phyloP scores from a whole-genome alignment of 169 alveolate genomes.

The Plasmodium billcollinsi region DNA sequence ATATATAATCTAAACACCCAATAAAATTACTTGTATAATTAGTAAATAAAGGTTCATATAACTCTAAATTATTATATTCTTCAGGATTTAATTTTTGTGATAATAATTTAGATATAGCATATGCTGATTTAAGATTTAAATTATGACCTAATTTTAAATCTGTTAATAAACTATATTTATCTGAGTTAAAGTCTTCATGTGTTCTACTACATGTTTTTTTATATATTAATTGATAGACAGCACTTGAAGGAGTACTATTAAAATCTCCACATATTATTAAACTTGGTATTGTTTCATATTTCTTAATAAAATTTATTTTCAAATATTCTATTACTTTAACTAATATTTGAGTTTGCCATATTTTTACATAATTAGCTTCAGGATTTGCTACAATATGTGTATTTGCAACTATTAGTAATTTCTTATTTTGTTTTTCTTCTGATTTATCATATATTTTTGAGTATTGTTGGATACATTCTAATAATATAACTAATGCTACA shows the following conservation, averaged over 20 bases:
- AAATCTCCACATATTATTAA: slow-evolving; percentile 85
- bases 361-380: slow-evolving; percentile 84
- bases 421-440: slow-evolving; percentile 31
- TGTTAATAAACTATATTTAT: slow-evolving; percentile 78
- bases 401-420: slow-evolving; percentile 81
- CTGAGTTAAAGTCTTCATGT: slow-evolving; percentile 82
- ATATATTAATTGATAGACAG: slow-evolving; percentile 83
- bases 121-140: slow-evolving; percentile 82
- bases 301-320: slow-evolving; percentile 74
- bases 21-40: slow-evolving; percentile 83
- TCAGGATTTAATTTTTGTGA: slow-evolving; percentile 46
- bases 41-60: slow-evolving; percentile 85
- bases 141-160: slow-evolving; percentile 81
- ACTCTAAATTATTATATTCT: slow-evolving; percentile 51
- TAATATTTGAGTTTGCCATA: slow-evolving; percentile 87
- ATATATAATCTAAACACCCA: slow-evolving; percentile 87
- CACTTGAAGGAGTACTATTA: slow-evolving; percentile 86
- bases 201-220: slow-evolving; percentile 82
- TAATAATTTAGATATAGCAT: slow-evolving; percentile 78
- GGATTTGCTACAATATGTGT: slow-evolving; percentile 87
- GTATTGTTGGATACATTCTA: slow-evolving; percentile 77
- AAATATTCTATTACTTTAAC: slow-evolving; percentile 82
- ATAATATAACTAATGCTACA: slow-evolving; percentile 82
- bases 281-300: slow-evolving; percentile 81
- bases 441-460: slow-evolving; percentile 42